Evolutionary conservation across 2,329 filamentous ascomycete genomes (phyloP).

Genomic region (Escovopsis weberi): DNA sequence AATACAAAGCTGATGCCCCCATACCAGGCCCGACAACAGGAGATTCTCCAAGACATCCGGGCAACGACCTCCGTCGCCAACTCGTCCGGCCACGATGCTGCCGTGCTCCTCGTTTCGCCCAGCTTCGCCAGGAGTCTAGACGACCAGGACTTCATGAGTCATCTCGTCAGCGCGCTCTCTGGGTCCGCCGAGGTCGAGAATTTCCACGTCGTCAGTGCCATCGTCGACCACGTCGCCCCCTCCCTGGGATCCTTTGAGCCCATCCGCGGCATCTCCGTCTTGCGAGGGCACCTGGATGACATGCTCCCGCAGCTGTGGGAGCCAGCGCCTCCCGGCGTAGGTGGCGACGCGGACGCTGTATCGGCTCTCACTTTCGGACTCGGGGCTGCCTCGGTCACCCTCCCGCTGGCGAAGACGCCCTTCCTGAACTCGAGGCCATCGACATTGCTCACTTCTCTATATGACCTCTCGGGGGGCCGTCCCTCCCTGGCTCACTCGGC

Average conservation of each 20-base stretch:
- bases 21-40: slow-evolving; percentile 4
- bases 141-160: slow-evolving; percentile 25
- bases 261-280: slow-evolving; percentile 34
- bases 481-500: slow-evolving; percentile 12
- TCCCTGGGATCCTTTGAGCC: slow-evolving; percentile 15
- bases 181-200: slow-evolving; percentile 23
- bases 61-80: slow-evolving; percentile 14
- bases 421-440: slow-evolving; percentile 55
- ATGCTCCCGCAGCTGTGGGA: slow-evolving; percentile 35
- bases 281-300: slow-evolving; percentile 25
- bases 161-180: slow-evolving; percentile 31
- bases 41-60: slow-evolving; percentile 11
- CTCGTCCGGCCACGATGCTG: slow-evolving; percentile 21
- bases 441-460: slow-evolving; percentile 33
- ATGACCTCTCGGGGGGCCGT: slow-evolving; percentile 11
- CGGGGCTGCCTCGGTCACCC: slow-evolving; percentile 25
- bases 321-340: slow-evolving; percentile 6
- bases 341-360: slow-evolving; percentile 19
- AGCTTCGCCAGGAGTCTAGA: slow-evolving; percentile 33
- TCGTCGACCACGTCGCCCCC: slow-evolving; percentile 39
- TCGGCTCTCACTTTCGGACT: slow-evolving; percentile 28
- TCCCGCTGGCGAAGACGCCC: slow-evolving; percentile 64
- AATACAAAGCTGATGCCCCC: background rate
- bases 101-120: slow-evolving; percentile 35
- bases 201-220: slow-evolving; percentile 36